These are phyloP conservation scores for Hanseniaspora pseudoguilliermondii DNA, from an alignment of 805 yeast genomes.

Conservation along the genomic window DNA sequence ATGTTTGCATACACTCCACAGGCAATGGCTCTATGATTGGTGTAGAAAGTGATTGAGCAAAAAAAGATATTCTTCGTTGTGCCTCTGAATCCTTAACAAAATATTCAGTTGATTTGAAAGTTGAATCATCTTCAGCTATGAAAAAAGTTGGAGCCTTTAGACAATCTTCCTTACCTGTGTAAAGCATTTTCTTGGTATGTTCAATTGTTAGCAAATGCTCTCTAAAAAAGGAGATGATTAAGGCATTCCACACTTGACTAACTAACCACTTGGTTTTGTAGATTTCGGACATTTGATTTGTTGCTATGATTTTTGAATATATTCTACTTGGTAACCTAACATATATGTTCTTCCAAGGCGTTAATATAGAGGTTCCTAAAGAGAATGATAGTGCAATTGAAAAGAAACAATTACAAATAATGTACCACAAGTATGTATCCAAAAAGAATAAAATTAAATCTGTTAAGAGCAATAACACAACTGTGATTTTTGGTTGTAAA, in stretches of 20 bases:
- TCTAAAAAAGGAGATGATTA: slow-evolving; percentile 69
- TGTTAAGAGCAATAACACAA: slow-evolving; percentile 42
- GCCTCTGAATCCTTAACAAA: slow-evolving; percentile 63
- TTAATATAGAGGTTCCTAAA: slow-evolving; percentile 71
- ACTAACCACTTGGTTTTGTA: slow-evolving; percentile 43
- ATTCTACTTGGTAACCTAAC: slow-evolving; percentile 66
- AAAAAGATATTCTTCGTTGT: slow-evolving; percentile 68
- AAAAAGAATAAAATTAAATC: slow-evolving; percentile 60
- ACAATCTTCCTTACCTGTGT: slow-evolving; percentile 35
- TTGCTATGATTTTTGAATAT: slow-evolving; percentile 50
- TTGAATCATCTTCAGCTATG: slow-evolving; percentile 68
- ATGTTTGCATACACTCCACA: slow-evolving; percentile 60
- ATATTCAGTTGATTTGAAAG: slow-evolving; percentile 40
- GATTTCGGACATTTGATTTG: slow-evolving; percentile 35
- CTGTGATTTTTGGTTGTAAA: slow-evolving; percentile 44
- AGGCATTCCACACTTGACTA: slow-evolving; percentile 71
- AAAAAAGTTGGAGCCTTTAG: slow-evolving; percentile 66
- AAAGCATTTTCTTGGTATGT: slow-evolving; percentile 53
- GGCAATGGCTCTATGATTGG: slow-evolving; percentile 68
- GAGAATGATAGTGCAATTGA: slow-evolving; percentile 61
- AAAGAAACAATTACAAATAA: slow-evolving; percentile 62
- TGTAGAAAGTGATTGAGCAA: slow-evolving; percentile 79
- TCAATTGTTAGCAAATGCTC: slow-evolving; percentile 67
- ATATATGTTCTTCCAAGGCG: slow-evolving; percentile 78
- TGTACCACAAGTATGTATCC: slow-evolving; percentile 79